These are phyloP conservation scores for Psilocybe azurescens DNA, from an alignment of 768 basidiomycete genomes.

Conservation along the genomic window DNA sequence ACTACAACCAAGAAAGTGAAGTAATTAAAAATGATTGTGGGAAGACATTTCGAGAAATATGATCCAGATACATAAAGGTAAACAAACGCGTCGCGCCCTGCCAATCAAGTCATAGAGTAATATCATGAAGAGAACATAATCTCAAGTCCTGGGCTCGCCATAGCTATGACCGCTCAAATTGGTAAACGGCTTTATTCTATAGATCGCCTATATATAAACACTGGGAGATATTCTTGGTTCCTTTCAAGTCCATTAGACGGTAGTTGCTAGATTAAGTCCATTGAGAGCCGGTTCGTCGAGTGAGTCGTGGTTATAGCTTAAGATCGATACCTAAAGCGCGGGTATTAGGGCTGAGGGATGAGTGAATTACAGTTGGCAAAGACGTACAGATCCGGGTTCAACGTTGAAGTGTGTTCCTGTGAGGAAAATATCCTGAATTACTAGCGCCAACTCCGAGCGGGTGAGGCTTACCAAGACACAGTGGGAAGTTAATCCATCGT, in stretches of 20 bases:
- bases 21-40: conserved; percentile 30
- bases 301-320: conserved; percentile 84
- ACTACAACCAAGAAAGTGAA: background rate
- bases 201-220: too few relatives aligned
- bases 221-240: too few relatives aligned
- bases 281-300: conserved; percentile 80
- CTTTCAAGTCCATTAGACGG: conserved; percentile 18
- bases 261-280: conserved; percentile 67
- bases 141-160: too few relatives aligned
- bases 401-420: conserved; percentile 81
- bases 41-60: conserved; percentile 21
- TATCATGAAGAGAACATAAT: background rate
- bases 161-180: too few relatives aligned
- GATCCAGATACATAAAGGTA: conserved; percentile 26
- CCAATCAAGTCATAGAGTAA: background rate
- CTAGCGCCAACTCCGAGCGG: background rate
- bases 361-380: background rate
- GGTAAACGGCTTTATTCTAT: too few relatives aligned
- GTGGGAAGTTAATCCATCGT: conserved; percentile 33
- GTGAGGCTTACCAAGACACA: conserved; percentile 33
- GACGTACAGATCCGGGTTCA: conserved; percentile 79
- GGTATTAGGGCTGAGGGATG: background rate
- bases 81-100: conserved; percentile 37
- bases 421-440: conserved; percentile 13
- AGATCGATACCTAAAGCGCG: conserved; percentile 64